Conservation (phyloP, 2,329 filamentous ascomycete genomes). For the Monosporascus sp. region DNA sequence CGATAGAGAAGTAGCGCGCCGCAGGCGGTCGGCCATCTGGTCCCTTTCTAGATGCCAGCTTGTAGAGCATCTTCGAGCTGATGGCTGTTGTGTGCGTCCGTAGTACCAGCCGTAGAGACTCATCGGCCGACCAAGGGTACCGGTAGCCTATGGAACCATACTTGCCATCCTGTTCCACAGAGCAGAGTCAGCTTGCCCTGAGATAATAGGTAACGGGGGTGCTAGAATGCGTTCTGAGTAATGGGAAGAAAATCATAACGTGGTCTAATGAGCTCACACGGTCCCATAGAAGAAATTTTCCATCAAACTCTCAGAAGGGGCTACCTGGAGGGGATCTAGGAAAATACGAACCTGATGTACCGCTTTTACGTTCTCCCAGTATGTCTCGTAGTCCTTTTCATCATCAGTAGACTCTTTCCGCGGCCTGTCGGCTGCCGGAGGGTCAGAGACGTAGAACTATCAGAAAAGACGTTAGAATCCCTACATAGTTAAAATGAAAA, state of each 20-base stretch:
- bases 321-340: neutral
- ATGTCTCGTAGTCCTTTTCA: slow-evolving; percentile 68
- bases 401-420: slow-evolving; percentile 49
- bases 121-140: slow-evolving; percentile 86
- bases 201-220: no score
- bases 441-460: slow-evolving; percentile 88
- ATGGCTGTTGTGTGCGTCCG: slow-evolving; percentile 95
- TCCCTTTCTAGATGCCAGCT: slow-evolving; percentile 75
- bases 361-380: slow-evolving; percentile 80
- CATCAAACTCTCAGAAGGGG: neutral
- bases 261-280: no score
- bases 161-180: slow-evolving; percentile 58
- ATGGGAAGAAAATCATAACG: no score
- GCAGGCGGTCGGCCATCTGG: slow-evolving; percentile 59
- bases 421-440: slow-evolving; percentile 66
- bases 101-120: slow-evolving; percentile 80
- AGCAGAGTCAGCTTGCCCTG: no score
- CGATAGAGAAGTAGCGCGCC: slow-evolving; percentile 97
- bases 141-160: slow-evolving; percentile 95
- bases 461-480: slow-evolving; percentile 1
- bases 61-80: slow-evolving; percentile 84
- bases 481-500: neutral
- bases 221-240: no score
- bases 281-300: neutral
- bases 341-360: slow-evolving; percentile 59